These are phyloP conservation scores for Venustampulla echinocandica DNA, from an alignment of 495 filamentous ascomycete species.

Conservation along the genomic window DNA sequence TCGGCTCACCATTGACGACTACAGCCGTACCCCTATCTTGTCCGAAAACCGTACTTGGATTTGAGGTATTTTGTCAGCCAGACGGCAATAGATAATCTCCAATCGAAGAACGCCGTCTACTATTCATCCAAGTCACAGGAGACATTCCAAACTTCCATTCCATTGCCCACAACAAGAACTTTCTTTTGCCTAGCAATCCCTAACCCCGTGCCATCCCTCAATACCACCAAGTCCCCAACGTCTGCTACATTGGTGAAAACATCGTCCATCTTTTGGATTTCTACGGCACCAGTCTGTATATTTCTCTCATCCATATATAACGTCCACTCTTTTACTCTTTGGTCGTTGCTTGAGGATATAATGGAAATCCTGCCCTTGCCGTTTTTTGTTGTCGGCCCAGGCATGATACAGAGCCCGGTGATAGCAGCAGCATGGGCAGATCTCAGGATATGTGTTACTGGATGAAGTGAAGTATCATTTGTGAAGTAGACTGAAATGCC, in stretches of 20 bases:
- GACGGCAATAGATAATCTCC: too few species aligned
- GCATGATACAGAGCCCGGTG: slow-evolving; percentile 52
- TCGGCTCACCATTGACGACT: too few species aligned
- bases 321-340: slow-evolving; percentile 71
- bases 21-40: too few species aligned
- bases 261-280: slow-evolving; percentile 12
- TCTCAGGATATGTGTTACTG: slow-evolving; percentile 38
- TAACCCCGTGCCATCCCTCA: background rate
- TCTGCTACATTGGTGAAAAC: slow-evolving; percentile 21
- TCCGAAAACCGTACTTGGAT: too few species aligned
- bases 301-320: slow-evolving; percentile 3
- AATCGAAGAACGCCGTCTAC: too few species aligned
- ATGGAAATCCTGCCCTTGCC: slow-evolving; percentile 24
- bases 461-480: background rate
- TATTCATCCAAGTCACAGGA: too few species aligned
- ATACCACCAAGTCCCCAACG: slow-evolving; percentile 16
- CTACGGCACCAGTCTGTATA: background rate
- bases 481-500: slow-evolving; percentile 36
- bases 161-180: slow-evolving; percentile 40
- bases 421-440: slow-evolving; percentile 76
- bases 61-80: background rate
- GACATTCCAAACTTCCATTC: slow-evolving; percentile 39
- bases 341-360: slow-evolving; percentile 67
- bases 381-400: slow-evolving; percentile 1
- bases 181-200: background rate